These are phyloP conservation scores for Suillus fuscotomentosus DNA, from an alignment of 768 basidiomycete species.

Conservation along the genomic window DNA sequence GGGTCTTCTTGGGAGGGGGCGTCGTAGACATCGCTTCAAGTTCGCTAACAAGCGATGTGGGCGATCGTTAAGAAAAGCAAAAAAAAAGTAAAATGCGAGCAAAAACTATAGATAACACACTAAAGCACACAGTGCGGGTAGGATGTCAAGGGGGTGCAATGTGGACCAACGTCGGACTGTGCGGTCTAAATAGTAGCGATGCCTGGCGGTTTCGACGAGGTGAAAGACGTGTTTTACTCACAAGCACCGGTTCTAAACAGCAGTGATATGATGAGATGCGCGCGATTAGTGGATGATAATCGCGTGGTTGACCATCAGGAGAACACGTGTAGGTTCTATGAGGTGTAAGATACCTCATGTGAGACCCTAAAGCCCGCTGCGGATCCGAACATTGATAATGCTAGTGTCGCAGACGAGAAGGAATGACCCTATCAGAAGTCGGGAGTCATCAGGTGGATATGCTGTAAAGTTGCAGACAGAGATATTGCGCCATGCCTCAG, in stretches of 20 bases:
- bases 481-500: background rate
- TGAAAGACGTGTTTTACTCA: constrained; percentile 21
- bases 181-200: constrained; percentile 29
- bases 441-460: background rate
- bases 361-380: background rate
- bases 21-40: constrained; percentile 28
- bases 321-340: constrained; percentile 26
- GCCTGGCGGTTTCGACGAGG: constrained; percentile 38
- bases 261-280: constrained; percentile 31
- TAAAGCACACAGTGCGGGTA: constrained; percentile 10
- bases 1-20: constrained; percentile 37
- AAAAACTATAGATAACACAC: constrained; percentile 5
- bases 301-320: constrained; percentile 31
- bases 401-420: background rate
- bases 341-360: background rate
- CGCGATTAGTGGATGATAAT: constrained; percentile 32
- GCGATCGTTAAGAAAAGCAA: constrained; percentile 3
- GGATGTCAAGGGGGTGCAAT: constrained; percentile 18
- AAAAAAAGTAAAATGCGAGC: constrained; percentile 2
- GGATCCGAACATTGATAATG: background rate
- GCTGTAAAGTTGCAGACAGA: background rate
- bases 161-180: constrained; percentile 19
- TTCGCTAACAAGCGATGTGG: background rate
- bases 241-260: constrained; percentile 19
- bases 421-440: background rate